Evolutionary conservation across 2,329 filamentous ascomycete genomes (phyloP).

Genomic region (Neocucurbitaria cava): DNA sequence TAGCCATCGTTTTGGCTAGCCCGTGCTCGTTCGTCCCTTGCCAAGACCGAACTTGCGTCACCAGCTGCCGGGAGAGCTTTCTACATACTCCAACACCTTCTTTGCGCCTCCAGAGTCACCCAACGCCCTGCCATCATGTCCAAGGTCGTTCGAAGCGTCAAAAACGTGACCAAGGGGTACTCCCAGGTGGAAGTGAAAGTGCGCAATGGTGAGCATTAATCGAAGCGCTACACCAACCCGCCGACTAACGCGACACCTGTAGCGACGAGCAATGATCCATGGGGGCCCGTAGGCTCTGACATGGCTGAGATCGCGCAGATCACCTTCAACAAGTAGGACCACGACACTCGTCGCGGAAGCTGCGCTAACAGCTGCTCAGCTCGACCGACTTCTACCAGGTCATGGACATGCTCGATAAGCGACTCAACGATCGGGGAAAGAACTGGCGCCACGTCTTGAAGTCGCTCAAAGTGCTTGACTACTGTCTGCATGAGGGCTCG

Average conservation of each 20-base stretch:
- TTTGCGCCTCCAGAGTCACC: slow-evolving; percentile 2
- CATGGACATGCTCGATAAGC: slow-evolving; percentile 99
- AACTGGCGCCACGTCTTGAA: slow-evolving; percentile 99
- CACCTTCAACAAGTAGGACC: slow-evolving; percentile 91
- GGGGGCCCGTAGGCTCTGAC: slow-evolving; percentile 96
- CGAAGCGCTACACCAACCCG: neutral
- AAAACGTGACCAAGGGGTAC: slow-evolving; percentile 99
- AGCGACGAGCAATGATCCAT: slow-evolving; percentile 99
- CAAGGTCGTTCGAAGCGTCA: slow-evolving; percentile 95
- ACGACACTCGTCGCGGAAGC: slow-evolving; percentile 4
- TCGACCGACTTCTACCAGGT: slow-evolving; percentile 99
- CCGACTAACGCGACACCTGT: neutral
- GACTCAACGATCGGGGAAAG: slow-evolving; percentile 98
- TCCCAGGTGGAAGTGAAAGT: slow-evolving; percentile 97
- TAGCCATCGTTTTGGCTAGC: slow-evolving; percentile 5
- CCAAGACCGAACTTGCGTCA: neutral
- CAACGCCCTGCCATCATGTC: slow-evolving; percentile 70
- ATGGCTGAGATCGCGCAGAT: slow-evolving; percentile 99
- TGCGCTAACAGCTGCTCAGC: slow-evolving; percentile 57
- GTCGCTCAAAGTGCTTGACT: slow-evolving; percentile 95
- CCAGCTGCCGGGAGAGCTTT: neutral
- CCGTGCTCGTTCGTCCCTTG: neutral
- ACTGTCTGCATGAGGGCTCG: slow-evolving; percentile 95
- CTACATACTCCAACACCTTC: neutral
- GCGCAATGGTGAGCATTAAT: slow-evolving; percentile 43